Evolutionary conservation across 495 filamentous ascomycete genomes (phyloP).

Genomic region (Lasiosphaeris hirsuta): DNA sequence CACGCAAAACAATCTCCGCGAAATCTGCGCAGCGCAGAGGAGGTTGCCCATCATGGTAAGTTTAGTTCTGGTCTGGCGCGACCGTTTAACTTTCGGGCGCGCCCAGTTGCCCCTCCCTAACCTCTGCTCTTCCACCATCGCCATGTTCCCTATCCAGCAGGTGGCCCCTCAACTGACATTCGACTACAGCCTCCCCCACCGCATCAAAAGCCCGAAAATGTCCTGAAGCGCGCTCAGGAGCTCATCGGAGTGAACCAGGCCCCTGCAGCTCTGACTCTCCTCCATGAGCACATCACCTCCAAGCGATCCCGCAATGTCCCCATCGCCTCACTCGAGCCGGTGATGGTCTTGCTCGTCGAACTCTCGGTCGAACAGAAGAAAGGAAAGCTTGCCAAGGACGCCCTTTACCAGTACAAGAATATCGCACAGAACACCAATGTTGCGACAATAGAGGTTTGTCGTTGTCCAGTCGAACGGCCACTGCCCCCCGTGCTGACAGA

Average conservation of each 20-base stretch:
- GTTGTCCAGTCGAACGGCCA: slow-evolving; percentile 3
- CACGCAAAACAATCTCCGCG: slow-evolving; percentile 25
- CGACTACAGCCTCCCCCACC: slow-evolving; percentile 85
- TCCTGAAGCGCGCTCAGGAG: slow-evolving; percentile 96
- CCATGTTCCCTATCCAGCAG: not conserved
- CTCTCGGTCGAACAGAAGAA: slow-evolving; percentile 94
- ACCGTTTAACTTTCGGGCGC: not conserved
- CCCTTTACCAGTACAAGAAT: slow-evolving; percentile 99
- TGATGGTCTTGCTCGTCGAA: slow-evolving; percentile 97
- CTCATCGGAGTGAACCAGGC: slow-evolving; percentile 96
- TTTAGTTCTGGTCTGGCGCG: slow-evolving; percentile 1
- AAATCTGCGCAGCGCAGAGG: slow-evolving; percentile 32
- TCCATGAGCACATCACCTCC: slow-evolving; percentile 98
- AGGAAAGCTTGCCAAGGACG: slow-evolving; percentile 97
- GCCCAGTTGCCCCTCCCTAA: slow-evolving; percentile 12
- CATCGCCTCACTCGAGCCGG: slow-evolving; percentile 93
- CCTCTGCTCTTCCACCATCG: slow-evolving; percentile 8
- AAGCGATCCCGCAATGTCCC: slow-evolving; percentile 97
- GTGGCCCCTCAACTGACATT: slow-evolving; percentile 12
- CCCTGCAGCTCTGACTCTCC: slow-evolving; percentile 83
- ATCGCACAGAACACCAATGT: slow-evolving; percentile 99
- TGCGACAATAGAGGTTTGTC: slow-evolving; percentile 82
- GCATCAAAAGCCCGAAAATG: slow-evolving; percentile 97
- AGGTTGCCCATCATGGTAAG: slow-evolving; percentile 43
- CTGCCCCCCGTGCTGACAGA: slow-evolving; percentile 22